These are phyloP conservation scores for Fusarium sp. DNA, from an alignment of 2,329 filamentous ascomycete genomes.

Conservation along the genomic window DNA sequence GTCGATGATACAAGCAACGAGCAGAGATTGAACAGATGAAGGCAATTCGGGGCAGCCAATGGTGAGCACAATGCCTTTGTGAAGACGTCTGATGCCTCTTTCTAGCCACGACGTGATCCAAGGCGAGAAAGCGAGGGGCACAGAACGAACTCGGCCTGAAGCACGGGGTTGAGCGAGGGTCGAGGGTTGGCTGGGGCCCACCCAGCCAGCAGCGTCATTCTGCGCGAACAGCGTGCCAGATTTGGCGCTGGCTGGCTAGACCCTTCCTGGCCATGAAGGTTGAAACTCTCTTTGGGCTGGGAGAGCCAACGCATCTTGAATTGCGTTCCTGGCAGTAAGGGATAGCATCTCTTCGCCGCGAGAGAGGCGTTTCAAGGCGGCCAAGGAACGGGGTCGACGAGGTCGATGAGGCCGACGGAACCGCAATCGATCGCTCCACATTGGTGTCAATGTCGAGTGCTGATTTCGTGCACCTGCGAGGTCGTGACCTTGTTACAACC, in stretches of 20 bases:
- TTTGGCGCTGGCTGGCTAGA: slow-evolving; percentile 26
- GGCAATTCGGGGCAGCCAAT: not conserved
- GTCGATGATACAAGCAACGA: not conserved
- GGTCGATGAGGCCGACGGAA: not conserved
- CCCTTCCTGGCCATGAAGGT: slow-evolving; percentile 24
- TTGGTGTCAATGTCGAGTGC: slow-evolving; percentile 13
- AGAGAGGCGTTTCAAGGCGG: not conserved
- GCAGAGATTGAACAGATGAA: not conserved
- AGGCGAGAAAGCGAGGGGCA: slow-evolving; percentile 17
- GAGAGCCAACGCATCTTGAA: slow-evolving; percentile 22
- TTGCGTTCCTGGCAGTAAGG: slow-evolving; percentile 29
- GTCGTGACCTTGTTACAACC: slow-evolving; percentile 15
- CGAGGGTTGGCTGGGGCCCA: slow-evolving; percentile 38
- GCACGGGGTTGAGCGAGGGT: slow-evolving; percentile 40
- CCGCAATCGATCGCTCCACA: slow-evolving; percentile 9
- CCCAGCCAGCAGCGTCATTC: slow-evolving; percentile 30
- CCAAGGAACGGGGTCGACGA: not conserved
- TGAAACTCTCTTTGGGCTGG: slow-evolving; percentile 32
- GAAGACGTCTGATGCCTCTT: not conserved
- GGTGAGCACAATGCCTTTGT: not conserved
- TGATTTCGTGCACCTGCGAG: slow-evolving; percentile 33
- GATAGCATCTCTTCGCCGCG: not conserved
- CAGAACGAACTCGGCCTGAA: slow-evolving; percentile 20
- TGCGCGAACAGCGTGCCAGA: slow-evolving; percentile 35
- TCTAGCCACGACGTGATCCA: not conserved